phyloP scores from a whole-genome alignment of 495 filamentous ascomycete genomes.

The Neurospora sp. region DNA sequence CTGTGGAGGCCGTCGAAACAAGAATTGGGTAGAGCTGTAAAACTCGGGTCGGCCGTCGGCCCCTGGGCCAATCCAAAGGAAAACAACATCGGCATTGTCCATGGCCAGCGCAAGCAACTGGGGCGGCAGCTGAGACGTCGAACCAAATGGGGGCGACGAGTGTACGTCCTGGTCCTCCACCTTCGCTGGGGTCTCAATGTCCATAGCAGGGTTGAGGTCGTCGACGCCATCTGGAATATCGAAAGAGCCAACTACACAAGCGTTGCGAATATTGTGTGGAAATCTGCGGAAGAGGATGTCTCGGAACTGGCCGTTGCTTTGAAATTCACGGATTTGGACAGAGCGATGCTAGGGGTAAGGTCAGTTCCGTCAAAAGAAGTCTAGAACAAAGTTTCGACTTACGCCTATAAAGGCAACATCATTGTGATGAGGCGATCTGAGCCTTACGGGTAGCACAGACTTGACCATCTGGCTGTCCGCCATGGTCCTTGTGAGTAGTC shows the following conservation, averaged over 20 bases:
- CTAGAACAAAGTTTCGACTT: slow-evolving; percentile 18
- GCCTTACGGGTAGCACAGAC: slow-evolving; percentile 68
- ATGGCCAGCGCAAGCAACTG: slow-evolving; percentile 69
- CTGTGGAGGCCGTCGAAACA: slow-evolving; percentile 46
- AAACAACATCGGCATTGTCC: slow-evolving; percentile 56
- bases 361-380: slow-evolving; percentile 13
- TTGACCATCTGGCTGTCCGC: slow-evolving; percentile 66
- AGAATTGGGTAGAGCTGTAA: slow-evolving; percentile 29
- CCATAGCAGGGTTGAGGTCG: not conserved
- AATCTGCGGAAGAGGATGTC: slow-evolving; percentile 39
- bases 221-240: slow-evolving; percentile 14
- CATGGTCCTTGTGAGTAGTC: slow-evolving; percentile 67
- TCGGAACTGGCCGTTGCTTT: slow-evolving; percentile 51
- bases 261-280: slow-evolving; percentile 44
- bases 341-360: slow-evolving; percentile 42
- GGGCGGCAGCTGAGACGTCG: slow-evolving; percentile 43
- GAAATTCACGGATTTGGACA: slow-evolving; percentile 62
- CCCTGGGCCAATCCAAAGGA: slow-evolving; percentile 51
- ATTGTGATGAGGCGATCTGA: slow-evolving; percentile 58
- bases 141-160: slow-evolving; percentile 7
- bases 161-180: slow-evolving; percentile 20
- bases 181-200: slow-evolving; percentile 13
- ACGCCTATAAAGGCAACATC: slow-evolving; percentile 90
- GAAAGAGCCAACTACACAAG: slow-evolving; percentile 45
- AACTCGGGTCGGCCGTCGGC: slow-evolving; percentile 43